Conservation (phyloP, 441 rosid genomes). For the Adansonia rubrostipa region DNA sequence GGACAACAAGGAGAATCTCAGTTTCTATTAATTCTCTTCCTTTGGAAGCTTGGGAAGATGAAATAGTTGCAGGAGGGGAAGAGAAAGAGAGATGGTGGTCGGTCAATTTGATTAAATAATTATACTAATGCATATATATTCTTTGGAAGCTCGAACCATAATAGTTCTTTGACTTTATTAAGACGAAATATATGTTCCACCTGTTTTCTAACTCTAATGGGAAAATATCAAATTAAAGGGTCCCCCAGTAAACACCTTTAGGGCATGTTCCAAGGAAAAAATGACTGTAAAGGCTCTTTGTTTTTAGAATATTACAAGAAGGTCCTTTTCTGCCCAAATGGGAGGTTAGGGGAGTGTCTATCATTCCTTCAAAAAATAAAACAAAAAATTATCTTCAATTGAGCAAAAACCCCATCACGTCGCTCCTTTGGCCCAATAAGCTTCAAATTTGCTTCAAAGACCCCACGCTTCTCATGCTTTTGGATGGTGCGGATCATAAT, state of each 20-base stretch:
- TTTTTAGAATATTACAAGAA: conserved; percentile 62
- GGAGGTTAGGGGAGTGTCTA: conserved; percentile 22
- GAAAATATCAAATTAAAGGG: conserved; percentile 25
- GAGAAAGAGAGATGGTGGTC: conserved; percentile 52
- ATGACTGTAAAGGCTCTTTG: conserved; percentile 56
- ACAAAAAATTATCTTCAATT: conserved; percentile 10
- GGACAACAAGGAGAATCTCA: conserved; percentile 59
- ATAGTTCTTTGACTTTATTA: conserved; percentile 52
- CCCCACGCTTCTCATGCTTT: conserved; percentile 32
- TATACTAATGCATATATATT: conserved; percentile 30
- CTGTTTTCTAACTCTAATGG: conserved; percentile 31
- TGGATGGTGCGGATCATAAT: conserved; percentile 1
- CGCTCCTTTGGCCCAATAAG: conserved; percentile 23
- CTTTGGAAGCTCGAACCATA: conserved; percentile 47
- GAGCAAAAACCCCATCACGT: conserved; percentile 22
- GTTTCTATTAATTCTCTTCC: conserved; percentile 86
- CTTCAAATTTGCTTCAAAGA: conserved; percentile 27
- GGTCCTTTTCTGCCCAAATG: conserved; percentile 65
- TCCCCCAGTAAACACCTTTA: conserved; percentile 61
- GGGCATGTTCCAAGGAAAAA: conserved; percentile 53
- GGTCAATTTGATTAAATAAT: conserved; percentile 48
- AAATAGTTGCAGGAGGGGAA: conserved; percentile 52
- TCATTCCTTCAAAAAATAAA: conserved; percentile 12
- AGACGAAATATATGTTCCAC: conserved; percentile 45
- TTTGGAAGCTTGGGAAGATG: conserved; percentile 80